phyloP scores from a whole-genome alignment of 1,284 basidiomycete species.

The Naganishia sp. region DNA sequence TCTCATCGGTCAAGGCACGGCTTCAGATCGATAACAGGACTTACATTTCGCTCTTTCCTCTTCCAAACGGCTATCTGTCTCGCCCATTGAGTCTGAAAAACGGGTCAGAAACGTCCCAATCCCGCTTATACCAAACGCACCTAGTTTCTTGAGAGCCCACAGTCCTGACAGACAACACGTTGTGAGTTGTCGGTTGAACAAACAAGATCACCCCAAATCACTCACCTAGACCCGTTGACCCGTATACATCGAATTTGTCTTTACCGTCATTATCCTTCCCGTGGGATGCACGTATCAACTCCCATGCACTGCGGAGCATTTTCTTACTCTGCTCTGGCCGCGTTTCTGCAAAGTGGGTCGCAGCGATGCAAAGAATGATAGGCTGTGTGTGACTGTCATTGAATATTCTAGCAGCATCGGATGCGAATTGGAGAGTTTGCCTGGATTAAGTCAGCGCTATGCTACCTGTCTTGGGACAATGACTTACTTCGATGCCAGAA shows the following conservation, averaged over 20 bases:
- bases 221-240: conserved; percentile 26
- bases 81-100: conserved; percentile 12
- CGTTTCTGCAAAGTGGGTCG: conserved; percentile 29
- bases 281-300: conserved; percentile 10
- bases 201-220: not conserved
- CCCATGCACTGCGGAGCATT: conserved; percentile 27
- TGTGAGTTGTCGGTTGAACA: not conserved
- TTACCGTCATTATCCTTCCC: conserved; percentile 14
- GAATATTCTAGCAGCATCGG: conserved; percentile 19
- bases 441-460: not conserved
- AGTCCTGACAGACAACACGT: not conserved
- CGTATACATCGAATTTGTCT: conserved; percentile 6
- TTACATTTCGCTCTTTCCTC: conserved; percentile 21
- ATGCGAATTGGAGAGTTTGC: conserved; percentile 12
- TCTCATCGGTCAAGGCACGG: not conserved
- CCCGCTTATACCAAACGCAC: not conserved
- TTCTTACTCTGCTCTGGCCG: conserved; percentile 17
- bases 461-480: not conserved
- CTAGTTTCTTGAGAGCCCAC: conserved; percentile 16
- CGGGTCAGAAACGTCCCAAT: no score
- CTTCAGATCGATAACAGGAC: not conserved
- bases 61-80: conserved; percentile 1
- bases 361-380: conserved; percentile 29
- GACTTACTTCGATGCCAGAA: conserved; percentile 29
- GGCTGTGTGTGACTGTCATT: conserved; percentile 28